Conservation (phyloP, 2,329 filamentous ascomycete genomes). For the Spiromastix sp. region DNA sequence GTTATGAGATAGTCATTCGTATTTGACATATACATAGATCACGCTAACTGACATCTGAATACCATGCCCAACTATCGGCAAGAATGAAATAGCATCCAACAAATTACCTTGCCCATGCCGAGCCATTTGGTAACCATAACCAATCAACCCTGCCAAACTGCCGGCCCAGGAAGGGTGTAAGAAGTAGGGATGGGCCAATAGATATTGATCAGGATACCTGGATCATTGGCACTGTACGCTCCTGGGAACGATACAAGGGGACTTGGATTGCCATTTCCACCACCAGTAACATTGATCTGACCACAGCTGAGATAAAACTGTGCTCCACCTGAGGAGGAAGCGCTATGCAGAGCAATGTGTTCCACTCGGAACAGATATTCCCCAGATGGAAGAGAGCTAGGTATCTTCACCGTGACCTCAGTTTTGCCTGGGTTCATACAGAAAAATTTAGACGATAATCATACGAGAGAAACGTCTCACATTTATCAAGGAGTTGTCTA, state of each 20-base stretch:
- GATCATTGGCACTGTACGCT: constrained; percentile 11
- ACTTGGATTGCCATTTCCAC: constrained; percentile 21
- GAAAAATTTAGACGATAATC: background rate
- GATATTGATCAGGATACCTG: constrained; percentile 13
- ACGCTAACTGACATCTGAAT: too few species aligned
- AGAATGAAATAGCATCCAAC: too few species aligned
- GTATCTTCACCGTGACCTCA: constrained; percentile 32
- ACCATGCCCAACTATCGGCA: too few species aligned
- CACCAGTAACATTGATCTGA: constrained; percentile 34
- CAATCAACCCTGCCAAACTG: constrained; percentile 4
- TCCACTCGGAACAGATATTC: constrained; percentile 41
- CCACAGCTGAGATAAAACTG: constrained; percentile 39
- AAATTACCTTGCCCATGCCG: background rate
- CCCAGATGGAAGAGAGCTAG: constrained; percentile 34
- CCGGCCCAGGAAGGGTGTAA: constrained; percentile 4
- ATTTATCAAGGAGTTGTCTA: background rate
- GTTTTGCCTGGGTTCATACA: constrained; percentile 6
- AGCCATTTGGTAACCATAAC: background rate
- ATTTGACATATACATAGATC: too few species aligned
- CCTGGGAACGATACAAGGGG: constrained; percentile 12
- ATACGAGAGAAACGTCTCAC: too few species aligned
- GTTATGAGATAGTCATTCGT: too few species aligned
- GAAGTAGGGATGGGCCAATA: constrained; percentile 8
- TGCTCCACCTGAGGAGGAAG: constrained; percentile 30
- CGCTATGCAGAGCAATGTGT: constrained; percentile 39